Percentiles rank a stretch among this genome's conserved stretches.
Conservation (phyloP, 139 green algal genomes). For the Chlamydomonas sp. region DNA sequence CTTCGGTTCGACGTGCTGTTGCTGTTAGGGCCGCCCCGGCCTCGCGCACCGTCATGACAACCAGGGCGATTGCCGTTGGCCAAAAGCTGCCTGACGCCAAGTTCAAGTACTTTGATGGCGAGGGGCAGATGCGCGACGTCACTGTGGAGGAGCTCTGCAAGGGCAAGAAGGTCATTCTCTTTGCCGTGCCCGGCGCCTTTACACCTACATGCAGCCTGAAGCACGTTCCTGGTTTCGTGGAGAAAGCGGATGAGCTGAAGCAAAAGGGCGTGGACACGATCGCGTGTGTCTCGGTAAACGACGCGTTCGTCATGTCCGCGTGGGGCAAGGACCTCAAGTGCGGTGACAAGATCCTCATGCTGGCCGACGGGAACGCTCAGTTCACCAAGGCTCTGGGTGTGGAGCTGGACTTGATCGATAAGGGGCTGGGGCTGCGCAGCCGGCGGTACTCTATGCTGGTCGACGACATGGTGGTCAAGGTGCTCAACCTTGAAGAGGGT, state of each 20-base stretch:
- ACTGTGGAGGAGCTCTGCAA: slow-evolving; percentile 80
- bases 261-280: slow-evolving; percentile 93
- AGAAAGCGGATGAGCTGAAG: slow-evolving; percentile 94
- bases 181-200: slow-evolving; percentile 93
- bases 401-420: slow-evolving; percentile 94
- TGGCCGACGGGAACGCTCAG: slow-evolving; percentile 90
- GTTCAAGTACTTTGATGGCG: slow-evolving; percentile 87
- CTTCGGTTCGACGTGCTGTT: too few relatives aligned
- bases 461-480: slow-evolving; percentile 84
- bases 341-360: slow-evolving; percentile 92
- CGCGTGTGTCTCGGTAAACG: slow-evolving; percentile 95
- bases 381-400: slow-evolving; percentile 90
- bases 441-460: slow-evolving; percentile 92
- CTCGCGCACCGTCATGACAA: neutral
- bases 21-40: too few relatives aligned
- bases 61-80: slow-evolving; percentile 54
- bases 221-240: slow-evolving; percentile 92
- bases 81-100: slow-evolving; percentile 73
- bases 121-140: slow-evolving; percentile 92
- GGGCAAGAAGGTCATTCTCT: slow-evolving; percentile 96
- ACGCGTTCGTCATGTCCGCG: slow-evolving; percentile 97
- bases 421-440: slow-evolving; percentile 87
- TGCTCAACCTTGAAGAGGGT: slow-evolving; percentile 96
- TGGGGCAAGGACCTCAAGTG: slow-evolving; percentile 88
- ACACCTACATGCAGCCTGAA: slow-evolving; percentile 94